These are phyloP conservation scores for Gelatoporia subvermispora DNA, from an alignment of 768 basidiomycete genomes.

Conservation along the genomic window DNA sequence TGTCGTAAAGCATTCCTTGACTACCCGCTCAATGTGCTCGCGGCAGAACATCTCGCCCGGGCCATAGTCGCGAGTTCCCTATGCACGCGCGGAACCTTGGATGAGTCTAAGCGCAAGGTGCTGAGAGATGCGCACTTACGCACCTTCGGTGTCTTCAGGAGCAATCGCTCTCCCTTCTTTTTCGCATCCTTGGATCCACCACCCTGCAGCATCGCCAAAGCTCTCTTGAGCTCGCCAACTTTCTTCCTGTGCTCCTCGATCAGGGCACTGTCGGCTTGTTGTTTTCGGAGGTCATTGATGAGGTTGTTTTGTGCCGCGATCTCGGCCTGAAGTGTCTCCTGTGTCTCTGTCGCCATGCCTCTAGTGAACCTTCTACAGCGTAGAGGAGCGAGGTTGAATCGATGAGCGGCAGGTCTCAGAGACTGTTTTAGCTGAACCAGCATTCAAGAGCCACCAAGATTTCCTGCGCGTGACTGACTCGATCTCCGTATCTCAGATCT, in stretches of 20 bases:
- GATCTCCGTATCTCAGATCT: no score
- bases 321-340: conserved; percentile 45
- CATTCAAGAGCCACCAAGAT: no score
- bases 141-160: conserved; percentile 94
- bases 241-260: conserved; percentile 65
- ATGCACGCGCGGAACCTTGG: conserved; percentile 5
- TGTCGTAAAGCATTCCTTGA: conserved; percentile 82
- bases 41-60: conserved; percentile 91
- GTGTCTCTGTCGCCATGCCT: conserved; percentile 34
- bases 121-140: conserved; percentile 15
- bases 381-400: no score
- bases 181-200: conserved; percentile 40
- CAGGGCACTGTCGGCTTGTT: conserved; percentile 43
- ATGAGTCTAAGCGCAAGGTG: conserved; percentile 11
- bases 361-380: background rate
- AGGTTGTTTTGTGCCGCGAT: conserved; percentile 50
- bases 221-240: conserved; percentile 64
- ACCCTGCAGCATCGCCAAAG: conserved; percentile 34
- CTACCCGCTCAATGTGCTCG: conserved; percentile 81
- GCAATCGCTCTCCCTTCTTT: conserved; percentile 64
- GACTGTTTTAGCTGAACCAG: no score
- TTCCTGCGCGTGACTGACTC: no score
- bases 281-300: conserved; percentile 58
- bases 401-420: no score
- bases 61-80: conserved; percentile 95